A percentile compares a stretch with the other conserved stretches of the same genome.
Conservation (phyloP, 2,329 filamentous ascomycete genomes). For the Ophiocordyceps camponoti-leonardi region DNA sequence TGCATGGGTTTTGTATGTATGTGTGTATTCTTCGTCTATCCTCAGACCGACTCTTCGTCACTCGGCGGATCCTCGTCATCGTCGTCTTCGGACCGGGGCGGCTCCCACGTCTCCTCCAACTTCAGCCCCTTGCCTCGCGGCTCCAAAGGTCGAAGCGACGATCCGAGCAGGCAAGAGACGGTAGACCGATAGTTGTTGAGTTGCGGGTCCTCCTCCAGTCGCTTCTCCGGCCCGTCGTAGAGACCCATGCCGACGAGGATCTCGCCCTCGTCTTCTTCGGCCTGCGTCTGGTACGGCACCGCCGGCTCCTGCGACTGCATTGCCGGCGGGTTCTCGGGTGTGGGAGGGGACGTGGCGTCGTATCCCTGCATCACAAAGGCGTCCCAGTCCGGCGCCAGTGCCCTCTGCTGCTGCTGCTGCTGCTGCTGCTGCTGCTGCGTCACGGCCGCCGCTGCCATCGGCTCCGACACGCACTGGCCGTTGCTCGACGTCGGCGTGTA, state of each 20-base stretch:
- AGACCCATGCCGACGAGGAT: slow-evolving; percentile 70
- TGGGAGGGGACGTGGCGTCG: slow-evolving; percentile 35
- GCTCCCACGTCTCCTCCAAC: slow-evolving; percentile 66
- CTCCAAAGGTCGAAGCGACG: slow-evolving; percentile 25
- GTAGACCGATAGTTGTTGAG: slow-evolving; percentile 37
- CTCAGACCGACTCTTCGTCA: not conserved
- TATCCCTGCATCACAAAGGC: slow-evolving; percentile 26
- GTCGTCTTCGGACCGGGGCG: slow-evolving; percentile 33
- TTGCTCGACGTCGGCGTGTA: slow-evolving; percentile 9
- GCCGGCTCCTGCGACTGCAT: slow-evolving; percentile 32
- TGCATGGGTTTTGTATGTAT: not conserved
- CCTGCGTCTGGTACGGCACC: slow-evolving; percentile 26
- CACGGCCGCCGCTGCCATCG: slow-evolving; percentile 10
- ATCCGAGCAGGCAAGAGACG: slow-evolving; percentile 35
- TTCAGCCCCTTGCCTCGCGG: slow-evolving; percentile 57
- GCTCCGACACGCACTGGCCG: slow-evolving; percentile 9
- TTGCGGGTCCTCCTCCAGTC: slow-evolving; percentile 27
- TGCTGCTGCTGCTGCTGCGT: slow-evolving; percentile 9
- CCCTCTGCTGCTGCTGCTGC: no score
- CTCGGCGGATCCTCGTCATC: slow-evolving; percentile 24
- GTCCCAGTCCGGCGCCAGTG: no score
- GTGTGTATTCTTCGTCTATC: no score
- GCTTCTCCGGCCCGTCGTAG: slow-evolving; percentile 55
- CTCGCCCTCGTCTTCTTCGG: slow-evolving; percentile 46
- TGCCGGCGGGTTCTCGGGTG: slow-evolving; percentile 32